Conservation (phyloP, 2,329 filamentous ascomycete genomes). For the Calonectria pseudoreteaudii region DNA sequence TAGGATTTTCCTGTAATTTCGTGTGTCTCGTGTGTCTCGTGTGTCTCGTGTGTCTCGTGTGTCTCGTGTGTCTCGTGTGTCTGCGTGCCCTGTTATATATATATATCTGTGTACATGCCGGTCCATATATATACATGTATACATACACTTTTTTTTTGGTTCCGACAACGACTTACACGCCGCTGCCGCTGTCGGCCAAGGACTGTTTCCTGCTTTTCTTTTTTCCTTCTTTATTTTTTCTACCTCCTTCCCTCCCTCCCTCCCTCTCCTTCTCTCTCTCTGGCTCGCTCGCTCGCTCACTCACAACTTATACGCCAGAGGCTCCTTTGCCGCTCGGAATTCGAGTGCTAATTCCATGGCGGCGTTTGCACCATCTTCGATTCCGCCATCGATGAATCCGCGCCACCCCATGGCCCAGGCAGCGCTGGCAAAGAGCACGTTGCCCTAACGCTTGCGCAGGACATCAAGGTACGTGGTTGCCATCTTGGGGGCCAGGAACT, state of each 20-base stretch:
- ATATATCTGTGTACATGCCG: background rate
- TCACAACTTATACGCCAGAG: slow-evolving; percentile 2
- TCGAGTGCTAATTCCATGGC: slow-evolving; percentile 23
- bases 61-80: background rate
- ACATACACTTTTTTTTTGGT: background rate
- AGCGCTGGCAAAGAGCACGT: slow-evolving; percentile 25
- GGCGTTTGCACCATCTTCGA: slow-evolving; percentile 26
- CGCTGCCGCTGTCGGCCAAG: background rate
- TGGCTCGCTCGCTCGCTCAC: background rate
- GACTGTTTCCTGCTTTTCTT: background rate
- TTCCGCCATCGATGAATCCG: slow-evolving; percentile 26
- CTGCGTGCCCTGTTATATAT: background rate
- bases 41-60: background rate
- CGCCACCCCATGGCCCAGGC: slow-evolving; percentile 28
- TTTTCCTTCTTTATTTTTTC: too few relatives aligned
- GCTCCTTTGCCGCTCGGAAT: slow-evolving; percentile 13
- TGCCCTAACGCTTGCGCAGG: slow-evolving; percentile 20
- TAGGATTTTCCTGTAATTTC: background rate
- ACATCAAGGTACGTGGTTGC: slow-evolving; percentile 22
- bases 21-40: background rate
- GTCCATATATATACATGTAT: background rate
- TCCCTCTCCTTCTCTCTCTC: background rate
- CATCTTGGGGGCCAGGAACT: slow-evolving; percentile 22
- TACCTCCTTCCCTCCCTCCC: background rate
- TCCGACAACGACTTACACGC: background rate